A percentile compares a stretch with the other conserved stretches of the same genome.
These are phyloP conservation scores for Maudiozyma saulgeensis DNA, from an alignment of 805 yeast species.

Conservation along the genomic window DNA sequence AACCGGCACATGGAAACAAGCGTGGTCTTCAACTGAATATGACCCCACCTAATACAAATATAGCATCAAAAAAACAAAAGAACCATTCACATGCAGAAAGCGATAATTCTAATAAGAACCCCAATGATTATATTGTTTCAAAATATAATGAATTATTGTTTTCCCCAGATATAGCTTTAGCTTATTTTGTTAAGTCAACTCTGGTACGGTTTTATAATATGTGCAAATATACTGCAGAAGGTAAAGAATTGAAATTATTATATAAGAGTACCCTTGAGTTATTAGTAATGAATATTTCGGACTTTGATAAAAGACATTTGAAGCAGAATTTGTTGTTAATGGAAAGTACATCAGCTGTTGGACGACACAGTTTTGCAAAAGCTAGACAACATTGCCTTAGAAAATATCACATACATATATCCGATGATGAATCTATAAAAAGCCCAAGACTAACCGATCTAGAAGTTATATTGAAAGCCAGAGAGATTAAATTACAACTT, in stretches of 20 bases:
- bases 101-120: slow-evolving; percentile 6
- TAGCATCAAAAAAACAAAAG: not conserved
- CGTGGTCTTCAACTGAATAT: slow-evolving; percentile 1
- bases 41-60: slow-evolving; percentile 6
- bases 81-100: not conserved
- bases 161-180: slow-evolving; percentile 28
- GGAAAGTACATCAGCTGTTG: not conserved
- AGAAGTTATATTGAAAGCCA: slow-evolving; percentile 36
- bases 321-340: not conserved
- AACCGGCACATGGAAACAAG: not conserved
- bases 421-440: not conserved
- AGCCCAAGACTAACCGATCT: slow-evolving; percentile 24
- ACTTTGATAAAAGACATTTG: slow-evolving; percentile 36
- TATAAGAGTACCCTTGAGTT: slow-evolving; percentile 24
- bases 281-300: slow-evolving; percentile 29
- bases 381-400: slow-evolving; percentile 10
- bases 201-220: slow-evolving; percentile 38
- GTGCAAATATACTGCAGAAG: slow-evolving; percentile 24
- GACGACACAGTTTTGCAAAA: not conserved
- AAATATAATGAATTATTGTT: slow-evolving; percentile 32
- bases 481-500: slow-evolving; percentile 51
- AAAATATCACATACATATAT: slow-evolving; percentile 4
- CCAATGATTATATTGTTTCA: slow-evolving; percentile 18
- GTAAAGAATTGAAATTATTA: slow-evolving; percentile 3
- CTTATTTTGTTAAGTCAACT: slow-evolving; percentile 40